Evolutionary conservation across 169 alveolate genomes (phyloP), one percentile per base, ranked within the genome.

Genomic region (Babesia gibsoni): DNA sequence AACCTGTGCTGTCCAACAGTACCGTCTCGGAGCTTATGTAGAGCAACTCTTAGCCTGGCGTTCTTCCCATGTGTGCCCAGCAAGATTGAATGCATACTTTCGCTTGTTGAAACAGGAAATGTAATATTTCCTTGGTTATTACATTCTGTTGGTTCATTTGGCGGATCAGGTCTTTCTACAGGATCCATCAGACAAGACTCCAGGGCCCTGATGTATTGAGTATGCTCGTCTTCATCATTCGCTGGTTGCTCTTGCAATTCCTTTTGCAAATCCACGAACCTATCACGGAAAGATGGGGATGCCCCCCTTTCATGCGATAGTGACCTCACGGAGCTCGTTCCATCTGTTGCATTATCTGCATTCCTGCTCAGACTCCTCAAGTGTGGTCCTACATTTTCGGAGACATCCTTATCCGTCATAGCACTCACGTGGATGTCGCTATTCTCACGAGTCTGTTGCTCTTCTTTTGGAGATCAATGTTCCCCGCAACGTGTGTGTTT

Each of bases 11-110:
- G 72, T 35, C 72, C 72, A 56, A 30, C 2, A 4, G 46, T 23
- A 16, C 72, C 72, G 8, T 56, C 30, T 43, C 72, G 72, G 23
- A 61, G 46, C 58, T 61, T 61, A 22, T n/a, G 72, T 25, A 61
- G 49, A 1, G 72, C 42, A 10, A 61, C 72, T 7, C 22, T 58
- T 33, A 61, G 32, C 30, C 72, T 12, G 25, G 58, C 72, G 36
- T 61, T 39, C 50, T 43, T 14, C 39, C 54, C 22, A 12, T 29
- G 61, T 4, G 42, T 49, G 41, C 35, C 72, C 27, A 61, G 58
- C 7, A 61, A 32, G 3, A 61, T 61, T 14, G 46, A 46, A 22
- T 61, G 27, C 29, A n/a, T n/a, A n/a, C n/a, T n/a, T n/a, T n/a
- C n/a, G n/a, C n/a, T n/a, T n/a, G 4, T n/a, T 22, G 25, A 22